phyloP scores from a whole-genome alignment of 75 land plant genomes.

The Pinus taeda region DNA sequence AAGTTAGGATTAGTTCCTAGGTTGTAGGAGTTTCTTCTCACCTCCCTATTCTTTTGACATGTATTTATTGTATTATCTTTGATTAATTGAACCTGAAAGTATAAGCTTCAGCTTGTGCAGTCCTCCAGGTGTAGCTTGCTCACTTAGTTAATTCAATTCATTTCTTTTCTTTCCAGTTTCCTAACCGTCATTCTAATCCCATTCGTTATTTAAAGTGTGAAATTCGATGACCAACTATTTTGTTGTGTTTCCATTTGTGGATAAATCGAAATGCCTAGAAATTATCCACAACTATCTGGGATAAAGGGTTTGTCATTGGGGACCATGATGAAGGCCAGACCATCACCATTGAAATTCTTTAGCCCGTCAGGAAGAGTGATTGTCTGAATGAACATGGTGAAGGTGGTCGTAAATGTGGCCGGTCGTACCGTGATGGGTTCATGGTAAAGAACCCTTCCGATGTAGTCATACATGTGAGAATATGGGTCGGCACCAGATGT shows the following conservation, averaged over 20 bases:
- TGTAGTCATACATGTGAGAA: neutral
- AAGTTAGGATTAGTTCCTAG: too few relatives aligned
- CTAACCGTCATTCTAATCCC: neutral
- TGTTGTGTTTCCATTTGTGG: neutral
- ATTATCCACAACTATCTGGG: neutral
- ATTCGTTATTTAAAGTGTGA: neutral
- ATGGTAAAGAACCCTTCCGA: constrained; percentile 7
- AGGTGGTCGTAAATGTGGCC: neutral
- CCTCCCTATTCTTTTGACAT: too few relatives aligned
- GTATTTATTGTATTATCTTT: too few relatives aligned
- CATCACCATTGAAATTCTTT: neutral
- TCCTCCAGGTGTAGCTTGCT: too few relatives aligned
- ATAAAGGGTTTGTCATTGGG: neutral
- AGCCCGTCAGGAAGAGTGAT: neutral
- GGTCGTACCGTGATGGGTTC: neutral
- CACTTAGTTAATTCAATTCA: too few relatives aligned
- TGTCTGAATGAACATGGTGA: neutral
- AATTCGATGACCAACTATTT: neutral
- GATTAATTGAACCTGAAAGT: too few relatives aligned
- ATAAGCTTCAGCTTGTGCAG: too few relatives aligned
- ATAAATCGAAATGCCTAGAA: neutral
- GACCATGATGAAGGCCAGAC: neutral
- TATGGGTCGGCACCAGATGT: neutral
- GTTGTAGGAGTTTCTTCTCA: too few relatives aligned
- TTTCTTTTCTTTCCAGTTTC: too few relatives aligned